A percentile compares a stretch with the other conserved stretches of the same genome.
These are phyloP conservation scores for Salvia splendens DNA, from an alignment of 257 asterid genomes.

Conservation along the genomic window DNA sequence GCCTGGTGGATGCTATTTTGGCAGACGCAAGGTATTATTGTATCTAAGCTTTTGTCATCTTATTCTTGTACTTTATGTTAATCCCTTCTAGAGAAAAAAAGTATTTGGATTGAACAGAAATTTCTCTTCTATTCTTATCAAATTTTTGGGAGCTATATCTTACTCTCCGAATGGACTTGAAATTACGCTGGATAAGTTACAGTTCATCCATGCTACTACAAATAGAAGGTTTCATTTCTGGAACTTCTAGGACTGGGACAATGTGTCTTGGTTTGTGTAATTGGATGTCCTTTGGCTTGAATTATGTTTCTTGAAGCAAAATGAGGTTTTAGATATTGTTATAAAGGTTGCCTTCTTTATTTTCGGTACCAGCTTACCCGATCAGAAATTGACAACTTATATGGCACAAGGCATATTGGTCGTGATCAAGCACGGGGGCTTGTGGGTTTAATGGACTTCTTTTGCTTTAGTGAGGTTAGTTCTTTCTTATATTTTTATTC, in stretches of 20 bases:
- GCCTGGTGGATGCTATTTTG: constrained; percentile 95
- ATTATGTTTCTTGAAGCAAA: constrained; percentile 9
- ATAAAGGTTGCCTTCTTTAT: neutral
- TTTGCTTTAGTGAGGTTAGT: constrained; percentile 97
- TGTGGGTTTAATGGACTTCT: constrained; percentile 94
- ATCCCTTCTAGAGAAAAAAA: neutral
- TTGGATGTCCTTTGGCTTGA: neutral
- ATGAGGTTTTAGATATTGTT: constrained; percentile 4
- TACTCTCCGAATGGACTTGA: constrained; percentile 4
- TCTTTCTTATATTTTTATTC: constrained; percentile 25
- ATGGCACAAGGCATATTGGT: constrained; percentile 90
- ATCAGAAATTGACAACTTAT: constrained; percentile 71
- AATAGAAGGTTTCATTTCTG: neutral
- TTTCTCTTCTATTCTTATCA: neutral
- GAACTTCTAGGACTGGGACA: constrained; percentile 7
- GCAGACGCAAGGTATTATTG: constrained; percentile 83
- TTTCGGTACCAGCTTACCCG: constrained; percentile 63
- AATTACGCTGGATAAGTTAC: neutral
- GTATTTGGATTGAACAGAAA: constrained; percentile 10
- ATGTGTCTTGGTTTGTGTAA: constrained; percentile 14
- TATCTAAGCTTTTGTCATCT: constrained; percentile 7
- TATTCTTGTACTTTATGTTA: constrained; percentile 12
- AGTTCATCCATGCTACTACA: neutral
- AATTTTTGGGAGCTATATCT: constrained; percentile 2
- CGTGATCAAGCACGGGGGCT: constrained; percentile 88